Evolutionary conservation across 2,329 filamentous ascomycete species (phyloP).

Genomic region (Aspergillus cejpii): DNA sequence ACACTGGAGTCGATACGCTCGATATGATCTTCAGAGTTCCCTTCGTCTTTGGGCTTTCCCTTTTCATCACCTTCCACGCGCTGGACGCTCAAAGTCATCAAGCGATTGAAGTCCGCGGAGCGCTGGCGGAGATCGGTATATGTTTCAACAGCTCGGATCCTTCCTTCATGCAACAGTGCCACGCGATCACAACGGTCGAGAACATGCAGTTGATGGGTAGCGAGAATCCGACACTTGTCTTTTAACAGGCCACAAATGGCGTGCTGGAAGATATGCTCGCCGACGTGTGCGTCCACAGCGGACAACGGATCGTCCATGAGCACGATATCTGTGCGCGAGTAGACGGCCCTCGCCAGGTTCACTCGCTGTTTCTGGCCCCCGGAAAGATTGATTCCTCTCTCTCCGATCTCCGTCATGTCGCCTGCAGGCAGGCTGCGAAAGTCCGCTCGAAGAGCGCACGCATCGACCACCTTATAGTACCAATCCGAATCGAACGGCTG

Average conservation of each 20-base stretch:
- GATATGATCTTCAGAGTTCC: conserved; percentile 32
- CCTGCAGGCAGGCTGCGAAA: conserved; percentile 28
- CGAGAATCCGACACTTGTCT: conserved; percentile 76
- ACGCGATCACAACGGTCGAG: conserved; percentile 79
- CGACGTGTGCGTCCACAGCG: conserved; percentile 45
- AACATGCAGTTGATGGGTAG: conserved; percentile 86
- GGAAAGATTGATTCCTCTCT: conserved; percentile 43
- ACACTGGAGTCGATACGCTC: conserved; percentile 2
- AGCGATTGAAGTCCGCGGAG: conserved; percentile 44
- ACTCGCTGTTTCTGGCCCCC: conserved; percentile 39
- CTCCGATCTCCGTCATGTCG: conserved; percentile 41
- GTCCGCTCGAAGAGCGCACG: conserved; percentile 16
- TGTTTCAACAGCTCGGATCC: conserved; percentile 74
- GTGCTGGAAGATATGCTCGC: conserved; percentile 71
- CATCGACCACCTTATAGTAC: conserved; percentile 16
- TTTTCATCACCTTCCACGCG: conserved; percentile 46
- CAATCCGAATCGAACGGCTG: conserved; percentile 40
- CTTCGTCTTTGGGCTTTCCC: conserved; percentile 42
- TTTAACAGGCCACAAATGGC: conserved; percentile 77
- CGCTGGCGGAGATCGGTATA: conserved; percentile 69
- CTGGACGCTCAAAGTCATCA: conserved; percentile 36
- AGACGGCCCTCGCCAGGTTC: conserved; percentile 59
- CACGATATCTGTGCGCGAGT: conserved; percentile 54
- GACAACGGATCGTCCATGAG: conserved; percentile 56
- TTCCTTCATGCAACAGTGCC: conserved; percentile 79